These are phyloP conservation scores for Candida maltosa DNA, from an alignment of 805 yeast genomes.

Conservation along the genomic window DNA sequence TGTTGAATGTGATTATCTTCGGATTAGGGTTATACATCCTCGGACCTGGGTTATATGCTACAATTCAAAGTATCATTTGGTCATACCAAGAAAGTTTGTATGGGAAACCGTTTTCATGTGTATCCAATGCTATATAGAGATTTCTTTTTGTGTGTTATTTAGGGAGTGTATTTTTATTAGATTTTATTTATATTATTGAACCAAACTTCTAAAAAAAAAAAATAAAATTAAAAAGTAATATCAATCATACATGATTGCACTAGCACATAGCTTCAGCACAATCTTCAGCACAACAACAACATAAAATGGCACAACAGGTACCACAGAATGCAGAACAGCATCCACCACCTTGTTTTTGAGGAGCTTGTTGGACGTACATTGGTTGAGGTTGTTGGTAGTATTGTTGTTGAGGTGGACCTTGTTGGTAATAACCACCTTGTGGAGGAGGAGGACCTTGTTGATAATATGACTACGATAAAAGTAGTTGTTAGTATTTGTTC, in stretches of 20 bases:
- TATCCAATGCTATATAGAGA: constrained; percentile 19
- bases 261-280: constrained; percentile 11
- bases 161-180: constrained; percentile 5
- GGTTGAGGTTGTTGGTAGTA: constrained; percentile 42
- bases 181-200: background rate
- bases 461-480: constrained; percentile 11
- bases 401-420: constrained; percentile 23
- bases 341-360: constrained; percentile 22
- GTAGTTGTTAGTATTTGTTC: constrained; percentile 7
- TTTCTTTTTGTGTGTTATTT: constrained; percentile 4
- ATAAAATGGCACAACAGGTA: constrained; percentile 39
- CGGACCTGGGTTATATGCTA: constrained; percentile 59
- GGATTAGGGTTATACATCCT: constrained; percentile 49
- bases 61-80: constrained; percentile 51
- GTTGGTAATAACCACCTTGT: constrained; percentile 25
- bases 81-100: constrained; percentile 47
- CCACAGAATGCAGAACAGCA: constrained; percentile 33
- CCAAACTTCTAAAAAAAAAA: background rate
- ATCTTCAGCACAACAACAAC: constrained; percentile 31
- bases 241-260: no score
- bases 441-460: constrained; percentile 16
- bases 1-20: constrained; percentile 36
- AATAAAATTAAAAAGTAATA: background rate
- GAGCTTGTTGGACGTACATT: constrained; percentile 40
- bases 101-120: constrained; percentile 53